Base-by-base conservation (phyloP, 768 basidiomycete genomes). In the Mycena venus region DNA sequence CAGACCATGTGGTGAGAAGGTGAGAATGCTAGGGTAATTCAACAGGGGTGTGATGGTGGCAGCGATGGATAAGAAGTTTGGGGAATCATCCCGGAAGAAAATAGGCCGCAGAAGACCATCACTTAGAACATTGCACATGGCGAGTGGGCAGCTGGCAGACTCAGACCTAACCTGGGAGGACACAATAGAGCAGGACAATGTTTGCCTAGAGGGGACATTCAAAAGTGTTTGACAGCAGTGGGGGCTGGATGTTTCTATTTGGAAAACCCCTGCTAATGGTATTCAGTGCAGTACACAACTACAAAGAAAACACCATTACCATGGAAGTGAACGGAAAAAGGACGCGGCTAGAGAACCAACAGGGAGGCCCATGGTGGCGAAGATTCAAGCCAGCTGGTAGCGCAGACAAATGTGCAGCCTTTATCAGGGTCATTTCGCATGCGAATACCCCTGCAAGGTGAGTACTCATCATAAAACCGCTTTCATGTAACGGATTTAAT, bases 21-120 rank as follows among this genome's bases (percentile, higher is more conserved):
- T n/a, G n/a, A n/a, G n/a, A n/a, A n/a, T n/a, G n/a, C n/a, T n/a
- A n/a, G n/a, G n/a, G n/a, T n/a, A n/a, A n/a, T n/a, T n/a, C n/a
- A n/a, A 83, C 55, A 81, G 82, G 31, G 82, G 84, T 0, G 81
- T 83, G 3, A 78, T 83, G 82, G 75, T 80, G 0, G 80, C 74
- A 27, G 82, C 78, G 14, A 80, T 85, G 49, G 77, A 79, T 32
- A 27, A 5, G 27, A 36, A 5, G 12, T 47, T 80, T 5, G 82
- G 73, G 71, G 59, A 68, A 15, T 36, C 31, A 14, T 49, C 77
- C 19, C 58, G 69, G 17, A 42, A 67, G 7, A 21, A 66, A n/a
- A 32, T 84, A 7, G 55, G 75, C 12, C 12, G 27, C 0, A 64
- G 72, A 25, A 11, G 61, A 19, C 19, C 66, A 17, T 78, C 80